Evolutionary conservation across 73 alveolate genomes (phyloP), one percentile per base, ranked within the genome.

Genomic region (Paramecium tetraurelia): DNA sequence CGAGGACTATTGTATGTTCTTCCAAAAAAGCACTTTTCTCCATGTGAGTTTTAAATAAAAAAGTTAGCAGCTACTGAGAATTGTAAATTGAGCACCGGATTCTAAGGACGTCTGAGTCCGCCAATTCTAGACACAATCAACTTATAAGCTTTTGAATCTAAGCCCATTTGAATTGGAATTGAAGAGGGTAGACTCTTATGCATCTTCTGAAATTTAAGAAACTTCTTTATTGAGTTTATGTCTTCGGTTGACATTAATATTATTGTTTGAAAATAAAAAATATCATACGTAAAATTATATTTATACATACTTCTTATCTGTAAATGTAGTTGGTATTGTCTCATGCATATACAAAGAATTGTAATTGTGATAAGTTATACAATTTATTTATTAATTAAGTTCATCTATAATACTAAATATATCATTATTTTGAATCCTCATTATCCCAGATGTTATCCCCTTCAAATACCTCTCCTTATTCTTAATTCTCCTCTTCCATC

Each of bases 401-500:
- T 53, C 69, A 53, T 53, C 69, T 53, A 53, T 53, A 53, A 53
- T 53, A 53, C 69, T 5, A 53, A 5, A 53, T 53, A 53, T 53
- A 53, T 53, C 69, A 63, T 63, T 63, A 33, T 63, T 63, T 80
- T 11, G 33, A 21, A 24, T 48, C 90, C 5, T 80, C 90, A 48
- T 46, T 80, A 80, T 80, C 90, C 90, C 90, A 80, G 7, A 80
- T 43, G 46, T 44, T 80, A 20, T 80, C 90, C 31, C 90, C 90
- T 80, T 80, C 90, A 80, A 80, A 80, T 80, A 80, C 90, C 24
- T 80, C 90, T 22, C 90, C 90, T 43, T 80, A 72, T 83, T 98
- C 99, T 83, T 96, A 98, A 92, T 97, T 97, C 86, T 98, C 99
- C 89, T 98, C 99, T 93, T 97, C 99, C 99, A 97, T 97, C 22